Evolutionary conservation across 306 rosid species (phyloP).

Genomic region (Sesbania bispinosa): DNA sequence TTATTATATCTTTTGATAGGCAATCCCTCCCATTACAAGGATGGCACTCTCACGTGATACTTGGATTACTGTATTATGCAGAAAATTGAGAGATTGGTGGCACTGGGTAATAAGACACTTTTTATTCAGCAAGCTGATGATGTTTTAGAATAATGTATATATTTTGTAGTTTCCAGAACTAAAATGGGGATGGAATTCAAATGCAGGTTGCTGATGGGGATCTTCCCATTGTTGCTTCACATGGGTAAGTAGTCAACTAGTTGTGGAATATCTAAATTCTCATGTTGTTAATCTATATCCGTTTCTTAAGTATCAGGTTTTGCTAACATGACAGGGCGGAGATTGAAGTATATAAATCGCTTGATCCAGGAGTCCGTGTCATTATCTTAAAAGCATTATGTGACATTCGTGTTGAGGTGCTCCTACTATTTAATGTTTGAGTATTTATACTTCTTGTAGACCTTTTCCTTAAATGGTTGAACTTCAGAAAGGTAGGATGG

Average conservation of each 20-base stretch:
- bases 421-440: background rate
- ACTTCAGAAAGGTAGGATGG: background rate
- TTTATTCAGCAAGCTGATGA: slow-evolving; percentile 21
- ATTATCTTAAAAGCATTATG: slow-evolving; percentile 91
- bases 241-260: slow-evolving; percentile 69
- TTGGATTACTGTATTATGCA: slow-evolving; percentile 89
- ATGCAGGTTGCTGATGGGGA: slow-evolving; percentile 91
- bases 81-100: slow-evolving; percentile 99
- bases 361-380: slow-evolving; percentile 86
- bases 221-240: slow-evolving; percentile 88
- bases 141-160: slow-evolving; percentile 24
- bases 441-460: background rate
- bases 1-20: slow-evolving; percentile 45
- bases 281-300: slow-evolving; percentile 7
- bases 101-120: slow-evolving; percentile 64
- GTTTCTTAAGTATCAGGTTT: slow-evolving; percentile 27
- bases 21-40: slow-evolving; percentile 90
- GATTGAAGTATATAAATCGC: slow-evolving; percentile 67
- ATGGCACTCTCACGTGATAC: slow-evolving; percentile 94
- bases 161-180: slow-evolving; percentile 25
- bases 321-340: slow-evolving; percentile 59
- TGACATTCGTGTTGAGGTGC: slow-evolving; percentile 96
- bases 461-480: slow-evolving; percentile 1
- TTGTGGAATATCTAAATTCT: slow-evolving; percentile 22
- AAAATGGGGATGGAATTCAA: slow-evolving; percentile 26